Percentiles rank a stretch among this genome's conserved stretches.
Evolutionary conservation across 805 yeast species (phyloP).

Genomic region (Brettanomyces naardenensis): DNA sequence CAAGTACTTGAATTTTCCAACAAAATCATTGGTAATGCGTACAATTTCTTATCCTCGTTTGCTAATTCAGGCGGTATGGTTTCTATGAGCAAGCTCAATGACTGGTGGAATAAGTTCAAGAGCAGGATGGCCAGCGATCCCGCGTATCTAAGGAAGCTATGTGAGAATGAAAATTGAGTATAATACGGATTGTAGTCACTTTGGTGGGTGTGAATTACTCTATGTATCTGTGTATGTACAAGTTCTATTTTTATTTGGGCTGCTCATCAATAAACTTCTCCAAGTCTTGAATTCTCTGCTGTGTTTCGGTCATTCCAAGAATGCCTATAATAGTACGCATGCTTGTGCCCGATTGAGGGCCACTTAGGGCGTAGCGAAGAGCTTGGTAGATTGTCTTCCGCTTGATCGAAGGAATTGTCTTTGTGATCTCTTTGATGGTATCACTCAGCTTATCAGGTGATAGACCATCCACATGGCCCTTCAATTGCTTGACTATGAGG

Average conservation of each 20-base stretch:
- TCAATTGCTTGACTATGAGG: conserved; percentile 5
- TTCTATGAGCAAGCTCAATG: conserved; percentile 79
- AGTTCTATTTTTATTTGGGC: background rate
- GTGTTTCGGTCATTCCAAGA: conserved; percentile 38
- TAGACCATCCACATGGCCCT: conserved; percentile 6
- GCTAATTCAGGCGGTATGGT: conserved; percentile 74
- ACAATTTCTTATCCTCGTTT: conserved; percentile 85
- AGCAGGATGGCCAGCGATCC: conserved; percentile 73
- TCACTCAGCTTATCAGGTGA: conserved; percentile 8
- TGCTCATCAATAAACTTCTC: background rate
- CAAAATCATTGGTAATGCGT: conserved; percentile 86
- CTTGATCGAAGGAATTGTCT: conserved; percentile 10
- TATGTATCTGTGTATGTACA: background rate
- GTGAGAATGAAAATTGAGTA: background rate
- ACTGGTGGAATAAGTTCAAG: conserved; percentile 93
- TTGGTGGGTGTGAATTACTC: background rate
- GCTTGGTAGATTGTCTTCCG: conserved; percentile 45
- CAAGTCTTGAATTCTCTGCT: conserved; percentile 17
- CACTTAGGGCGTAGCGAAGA: conserved; percentile 63
- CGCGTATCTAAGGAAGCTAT: conserved; percentile 50
- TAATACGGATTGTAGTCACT: background rate
- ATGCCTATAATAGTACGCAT: conserved; percentile 49
- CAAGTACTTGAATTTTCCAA: conserved; percentile 59
- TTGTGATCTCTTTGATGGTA: conserved; percentile 4
- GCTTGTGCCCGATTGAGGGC: conserved; percentile 61